Evolutionary conservation across 306 rosid species (phyloP), one percentile per base, ranked within the genome.

Genomic region (Pachyrhizus erosus): DNA sequence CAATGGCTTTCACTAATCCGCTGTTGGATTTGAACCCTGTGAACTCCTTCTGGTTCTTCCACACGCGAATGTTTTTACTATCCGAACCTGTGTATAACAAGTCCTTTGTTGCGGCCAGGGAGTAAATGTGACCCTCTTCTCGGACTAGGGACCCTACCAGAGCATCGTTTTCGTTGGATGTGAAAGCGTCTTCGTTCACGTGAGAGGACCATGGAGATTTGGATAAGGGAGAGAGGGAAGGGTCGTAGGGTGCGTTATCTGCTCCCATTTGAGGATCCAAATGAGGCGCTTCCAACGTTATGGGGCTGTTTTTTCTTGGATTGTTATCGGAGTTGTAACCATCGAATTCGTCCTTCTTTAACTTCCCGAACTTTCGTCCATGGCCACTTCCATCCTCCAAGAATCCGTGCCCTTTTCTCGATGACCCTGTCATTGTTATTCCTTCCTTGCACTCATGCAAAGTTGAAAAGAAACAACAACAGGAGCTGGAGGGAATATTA

Each of bases 81-180:
- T 96, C 99, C 1, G 99, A 93, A 2, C 99, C 98, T 0, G 98
- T 96, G 79, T 91, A 96, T 13, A 96, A 15, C 12, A 92, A 78
- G 21, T 89, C 97, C 6, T 92, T 90, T 1, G 91, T 34, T 9
- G 98, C 90, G 0, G 99, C 98, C 3, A 96, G 77, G 0, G 99
- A 96, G 75, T 96, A 96, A 3, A 96, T 93, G 55, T 93, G 97
- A 26, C 99, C 98, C 82, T 93, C 98, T 73, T 96, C 97, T 0
- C 98, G 93, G 37, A 93, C 84, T 1, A 96, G 86, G 0, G 99
- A 91, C n/a, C 98, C 99, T 15, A 96, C 57, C 0, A 93, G 89
- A 39, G 88, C 27, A 0, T 80, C 82, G 20, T 13, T 70, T 9
- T 69, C 79, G 26, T 86, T 87, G 5, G 89, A 57, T 1, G 24